Evolutionary conservation across 192 early-diverging fungal genomes (phyloP).

Genomic region (Jimgerdemannia lactiflua): DNA sequence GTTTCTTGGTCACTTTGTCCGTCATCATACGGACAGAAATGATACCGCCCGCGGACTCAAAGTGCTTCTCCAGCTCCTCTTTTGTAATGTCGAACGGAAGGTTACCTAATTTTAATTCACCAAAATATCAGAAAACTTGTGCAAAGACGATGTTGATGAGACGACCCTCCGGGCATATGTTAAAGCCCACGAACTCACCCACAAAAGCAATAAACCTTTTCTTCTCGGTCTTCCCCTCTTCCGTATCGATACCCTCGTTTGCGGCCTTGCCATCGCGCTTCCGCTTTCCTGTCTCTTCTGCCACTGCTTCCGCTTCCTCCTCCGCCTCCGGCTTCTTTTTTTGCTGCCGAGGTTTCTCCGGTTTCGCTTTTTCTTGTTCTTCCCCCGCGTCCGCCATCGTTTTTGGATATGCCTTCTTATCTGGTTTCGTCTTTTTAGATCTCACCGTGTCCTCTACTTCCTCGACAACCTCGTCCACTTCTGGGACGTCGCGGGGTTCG

Average conservation of each 20-base stretch:
- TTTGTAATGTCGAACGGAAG: conserved; percentile 62
- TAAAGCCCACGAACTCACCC: conserved; percentile 23
- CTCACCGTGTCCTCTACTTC: background rate
- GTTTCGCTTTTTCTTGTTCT: conserved; percentile 2
- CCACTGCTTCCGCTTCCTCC: conserved; percentile 4
- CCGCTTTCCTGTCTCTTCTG: conserved; percentile 12
- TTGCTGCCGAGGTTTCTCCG: conserved; percentile 8
- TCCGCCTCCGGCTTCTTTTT: background rate
- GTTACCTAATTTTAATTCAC: too few relatives aligned
- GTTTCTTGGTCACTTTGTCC: conserved; percentile 65
- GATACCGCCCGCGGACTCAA: conserved; percentile 54
- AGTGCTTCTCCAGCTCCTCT: conserved; percentile 56
- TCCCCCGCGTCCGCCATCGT: too few relatives aligned
- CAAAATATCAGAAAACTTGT: background rate
- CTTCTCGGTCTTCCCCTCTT: conserved; percentile 33
- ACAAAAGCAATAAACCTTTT: conserved; percentile 57
- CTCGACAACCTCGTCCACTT: conserved; percentile 26
- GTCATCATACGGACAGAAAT: conserved; percentile 62
- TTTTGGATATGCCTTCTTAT: conserved; percentile 6
- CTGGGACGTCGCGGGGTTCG: conserved; percentile 25
- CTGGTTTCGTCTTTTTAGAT: conserved; percentile 1
- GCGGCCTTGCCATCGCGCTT: conserved; percentile 3
- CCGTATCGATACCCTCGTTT: conserved; percentile 28
- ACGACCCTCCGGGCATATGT: background rate
- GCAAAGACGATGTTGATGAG: background rate